phyloP scores from a whole-genome alignment of 2,329 filamentous ascomycete species.

The Cladophialophora chaetospira region DNA sequence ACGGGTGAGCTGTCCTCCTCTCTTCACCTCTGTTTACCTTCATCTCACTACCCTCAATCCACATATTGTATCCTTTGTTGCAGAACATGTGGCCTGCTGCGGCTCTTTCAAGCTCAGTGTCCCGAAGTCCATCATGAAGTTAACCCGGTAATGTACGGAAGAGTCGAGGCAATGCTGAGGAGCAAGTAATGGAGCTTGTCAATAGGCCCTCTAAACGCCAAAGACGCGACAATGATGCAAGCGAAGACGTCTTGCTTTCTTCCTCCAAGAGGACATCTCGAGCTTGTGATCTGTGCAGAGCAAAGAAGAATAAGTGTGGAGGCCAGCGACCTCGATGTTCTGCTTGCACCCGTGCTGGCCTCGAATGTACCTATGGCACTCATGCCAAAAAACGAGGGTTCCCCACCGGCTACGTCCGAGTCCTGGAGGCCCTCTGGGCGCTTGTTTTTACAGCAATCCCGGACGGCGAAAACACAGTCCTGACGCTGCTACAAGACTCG shows the following conservation, averaged over 20 bases:
- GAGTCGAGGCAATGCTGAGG: too few relatives aligned
- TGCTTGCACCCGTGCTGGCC: slow-evolving; percentile 40
- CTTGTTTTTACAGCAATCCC: not conserved
- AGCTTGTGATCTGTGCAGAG: slow-evolving; percentile 50
- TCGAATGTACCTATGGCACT: slow-evolving; percentile 12
- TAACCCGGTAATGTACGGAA: too few relatives aligned
- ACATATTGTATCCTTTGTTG: too few relatives aligned
- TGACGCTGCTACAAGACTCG: not conserved
- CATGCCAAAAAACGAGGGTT: slow-evolving; percentile 46
- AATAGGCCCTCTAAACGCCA: slow-evolving; percentile 3
- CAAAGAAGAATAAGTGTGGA: slow-evolving; percentile 54
- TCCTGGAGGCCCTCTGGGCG: slow-evolving; percentile 36
- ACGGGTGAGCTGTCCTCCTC: too few relatives aligned
- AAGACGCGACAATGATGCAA: not conserved
- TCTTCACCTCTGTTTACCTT: too few relatives aligned
- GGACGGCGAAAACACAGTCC: not conserved
- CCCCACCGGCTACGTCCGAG: slow-evolving; percentile 48
- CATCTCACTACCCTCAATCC: too few relatives aligned
- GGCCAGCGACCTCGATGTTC: slow-evolving; percentile 51
- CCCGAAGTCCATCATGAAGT: too few relatives aligned
- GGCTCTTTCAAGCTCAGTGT: too few relatives aligned
- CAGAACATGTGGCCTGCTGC: too few relatives aligned
- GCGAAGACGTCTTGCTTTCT: slow-evolving; percentile 1
- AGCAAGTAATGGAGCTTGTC: slow-evolving; percentile 1
- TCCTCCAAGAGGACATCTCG: slow-evolving; percentile 28